Percentiles rank a stretch among this genome's conserved stretches.
These are phyloP conservation scores for Phytophthora quininea DNA, from an alignment of 352 stramenopile species.

Conservation along the genomic window DNA sequence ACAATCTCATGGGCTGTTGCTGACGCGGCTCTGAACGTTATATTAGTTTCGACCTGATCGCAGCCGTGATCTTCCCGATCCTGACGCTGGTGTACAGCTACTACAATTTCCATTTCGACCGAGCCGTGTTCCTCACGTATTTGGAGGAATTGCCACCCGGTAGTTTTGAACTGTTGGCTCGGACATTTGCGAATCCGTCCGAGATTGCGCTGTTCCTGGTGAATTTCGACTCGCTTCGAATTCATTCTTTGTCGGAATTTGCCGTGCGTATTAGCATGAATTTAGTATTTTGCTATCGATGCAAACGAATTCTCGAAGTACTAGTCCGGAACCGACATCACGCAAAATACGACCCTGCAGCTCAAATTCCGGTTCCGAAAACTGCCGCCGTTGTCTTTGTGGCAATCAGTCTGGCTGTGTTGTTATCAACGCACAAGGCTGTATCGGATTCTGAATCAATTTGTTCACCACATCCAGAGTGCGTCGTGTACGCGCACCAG, in stretches of 20 bases:
- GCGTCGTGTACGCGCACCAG: conserved; percentile 29
- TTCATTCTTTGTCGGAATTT: conserved; percentile 12
- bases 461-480: conserved; percentile 23
- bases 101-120: conserved; percentile 33
- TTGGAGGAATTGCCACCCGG: conserved; percentile 8
- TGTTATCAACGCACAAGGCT: conserved; percentile 24
- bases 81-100: conserved; percentile 24
- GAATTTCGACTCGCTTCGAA: conserved; percentile 24
- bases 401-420: conserved; percentile 11
- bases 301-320: too few relatives aligned
- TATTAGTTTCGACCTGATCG: conserved; percentile 34
- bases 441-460: conserved; percentile 6
- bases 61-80: conserved; percentile 33
- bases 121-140: conserved; percentile 22
- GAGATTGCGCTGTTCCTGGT: conserved; percentile 24
- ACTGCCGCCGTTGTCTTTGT: conserved; percentile 16
- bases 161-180: conserved; percentile 26
- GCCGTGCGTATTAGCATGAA: conserved; percentile 22
- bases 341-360: neutral
- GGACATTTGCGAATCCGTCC: conserved; percentile 24
- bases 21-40: neutral
- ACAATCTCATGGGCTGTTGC: too few relatives aligned
- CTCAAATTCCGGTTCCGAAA: conserved; percentile 25
- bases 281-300: conserved; percentile 11
- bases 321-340: too few relatives aligned